A percentile compares a stretch with the other conserved stretches of the same genome.
Conservation (phyloP, 441 rosid genomes). For the Gossypium trilobum region DNA sequence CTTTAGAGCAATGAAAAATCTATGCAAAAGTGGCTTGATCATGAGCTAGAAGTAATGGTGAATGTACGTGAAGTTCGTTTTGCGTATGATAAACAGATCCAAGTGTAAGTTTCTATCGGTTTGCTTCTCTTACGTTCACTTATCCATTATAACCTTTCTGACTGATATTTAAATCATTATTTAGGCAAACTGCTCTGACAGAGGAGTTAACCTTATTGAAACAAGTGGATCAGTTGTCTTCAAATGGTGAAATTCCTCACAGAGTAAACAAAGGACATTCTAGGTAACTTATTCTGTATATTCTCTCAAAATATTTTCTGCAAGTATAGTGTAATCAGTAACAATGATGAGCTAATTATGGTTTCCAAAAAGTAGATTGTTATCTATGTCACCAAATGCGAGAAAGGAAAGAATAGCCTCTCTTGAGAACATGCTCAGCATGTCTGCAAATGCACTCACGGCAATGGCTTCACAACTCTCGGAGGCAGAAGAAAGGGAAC, state of each 20-base stretch:
- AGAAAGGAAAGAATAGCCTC: constrained; percentile 53
- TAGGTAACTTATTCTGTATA: constrained; percentile 24
- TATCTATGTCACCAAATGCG: constrained; percentile 50
- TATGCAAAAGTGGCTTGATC: constrained; percentile 49
- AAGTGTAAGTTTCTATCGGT: constrained; percentile 39
- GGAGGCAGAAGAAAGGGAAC: constrained; percentile 65
- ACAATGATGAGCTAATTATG: background rate
- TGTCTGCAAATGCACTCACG: constrained; percentile 49
- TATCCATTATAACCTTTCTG: constrained; percentile 5
- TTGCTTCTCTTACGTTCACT: constrained; percentile 16
- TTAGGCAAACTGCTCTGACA: constrained; percentile 49
- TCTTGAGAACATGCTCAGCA: constrained; percentile 54
- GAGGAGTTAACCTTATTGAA: constrained; percentile 51
- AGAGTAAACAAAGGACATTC: constrained; percentile 39
- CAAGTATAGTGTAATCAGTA: background rate
- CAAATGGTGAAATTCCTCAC: constrained; percentile 34
- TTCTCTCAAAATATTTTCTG: background rate
- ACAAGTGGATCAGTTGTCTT: constrained; percentile 40
- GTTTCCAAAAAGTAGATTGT: constrained; percentile 25
- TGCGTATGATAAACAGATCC: constrained; percentile 54
- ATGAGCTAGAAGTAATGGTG: constrained; percentile 49
- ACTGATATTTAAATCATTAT: constrained; percentile 6
- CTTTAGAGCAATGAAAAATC: constrained; percentile 45
- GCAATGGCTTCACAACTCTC: constrained; percentile 66
- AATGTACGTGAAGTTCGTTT: constrained; percentile 56